Base-by-base conservation (phyloP, 1,284 basidiomycete species). In the Volvariella volvacea region DNA sequence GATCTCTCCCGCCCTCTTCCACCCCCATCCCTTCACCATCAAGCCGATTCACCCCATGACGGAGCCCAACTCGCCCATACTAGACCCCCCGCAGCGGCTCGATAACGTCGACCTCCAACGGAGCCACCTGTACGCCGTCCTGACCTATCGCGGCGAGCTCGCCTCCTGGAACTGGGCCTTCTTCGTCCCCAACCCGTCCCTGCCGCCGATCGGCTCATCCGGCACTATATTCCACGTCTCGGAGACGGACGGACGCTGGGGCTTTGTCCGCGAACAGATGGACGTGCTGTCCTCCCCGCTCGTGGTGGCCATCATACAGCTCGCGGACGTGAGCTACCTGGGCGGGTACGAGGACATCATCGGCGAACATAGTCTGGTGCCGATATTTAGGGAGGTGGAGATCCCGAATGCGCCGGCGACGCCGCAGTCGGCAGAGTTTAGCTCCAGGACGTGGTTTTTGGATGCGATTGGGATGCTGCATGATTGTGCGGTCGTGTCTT, bases 121-220 rank as follows among this genome's bases (percentile, higher is more conserved):
- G 7, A 59, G 64, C 42, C 58, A 56, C 41, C 61, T 72, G 9
- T 71, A 72, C 50, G 68, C 67, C 7, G 60, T 70, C 46, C 63
- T 72, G 43, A 61, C 60, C 22, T 71, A 71, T 52, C 55, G 65
- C 17, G 68, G 67, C 31, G 69, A 71, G 48, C 62, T 68, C 34
- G 66, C 67, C 19, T 60, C 66, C 4, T 72, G 70, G 70, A 65
- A 71, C 48, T 72, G 70, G 70, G 62, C 65, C 1, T 72, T 72
- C 50, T 71, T 63, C 55, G 59, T 71, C 17, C 63, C 68, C 39
- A 59, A 69, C 50, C 62, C 65, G 28, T 42, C 54, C 12, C 49
- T 58, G 1, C 48, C 51, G 2, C 68, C 69, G 9, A 64, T 70
- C 48, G 70, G 69, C 17, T 59, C 61, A 38, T 52, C 57, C n/a